phyloP scores from a whole-genome alignment of 2,329 filamentous ascomycete species.

The Fusarium armeniacum region DNA sequence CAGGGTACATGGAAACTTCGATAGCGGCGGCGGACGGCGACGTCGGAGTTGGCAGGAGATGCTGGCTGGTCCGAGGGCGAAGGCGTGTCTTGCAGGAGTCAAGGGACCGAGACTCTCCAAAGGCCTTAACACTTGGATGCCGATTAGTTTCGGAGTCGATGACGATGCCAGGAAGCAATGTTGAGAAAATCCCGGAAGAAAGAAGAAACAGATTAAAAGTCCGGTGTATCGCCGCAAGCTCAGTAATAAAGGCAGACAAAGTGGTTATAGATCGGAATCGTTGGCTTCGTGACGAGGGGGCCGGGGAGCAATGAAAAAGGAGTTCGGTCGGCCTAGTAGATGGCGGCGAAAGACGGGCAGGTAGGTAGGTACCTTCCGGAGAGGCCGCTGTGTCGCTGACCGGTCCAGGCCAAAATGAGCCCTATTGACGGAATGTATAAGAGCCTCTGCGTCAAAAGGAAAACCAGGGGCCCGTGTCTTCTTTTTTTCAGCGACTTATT shows the following conservation, averaged over 20 bases:
- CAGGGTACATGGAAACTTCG: slow-evolving; percentile 41
- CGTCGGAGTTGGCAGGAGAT: slow-evolving; percentile 30
- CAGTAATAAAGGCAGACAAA: slow-evolving; percentile 8
- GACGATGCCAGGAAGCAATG: slow-evolving; percentile 15
- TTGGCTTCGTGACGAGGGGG: slow-evolving; percentile 24
- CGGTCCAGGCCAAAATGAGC: slow-evolving; percentile 42
- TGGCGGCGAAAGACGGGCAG: slow-evolving; percentile 39
- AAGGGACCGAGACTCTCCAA: slow-evolving; percentile 12
- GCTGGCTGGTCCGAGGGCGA: slow-evolving; percentile 8
- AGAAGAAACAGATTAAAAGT: slow-evolving; percentile 18
- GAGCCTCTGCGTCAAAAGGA: slow-evolving; percentile 33
- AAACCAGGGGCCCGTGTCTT: slow-evolving; percentile 19
- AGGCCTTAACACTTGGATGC: slow-evolving; percentile 22
- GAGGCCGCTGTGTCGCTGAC: slow-evolving; percentile 41
- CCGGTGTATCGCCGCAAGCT: slow-evolving; percentile 17
- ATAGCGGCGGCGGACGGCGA: slow-evolving; percentile 30
- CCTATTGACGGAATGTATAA: slow-evolving; percentile 40
- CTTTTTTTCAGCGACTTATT: slow-evolving; percentile 27
- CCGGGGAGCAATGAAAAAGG: slow-evolving; percentile 32
- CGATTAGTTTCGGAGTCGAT: slow-evolving; percentile 36
- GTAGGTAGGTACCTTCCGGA: slow-evolving; percentile 40
- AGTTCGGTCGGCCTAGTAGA: slow-evolving; percentile 32
- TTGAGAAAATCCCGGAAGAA: slow-evolving; percentile 10
- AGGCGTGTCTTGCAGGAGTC: slow-evolving; percentile 29
- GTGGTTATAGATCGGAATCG: slow-evolving; percentile 7